A percentile compares a stretch with the other conserved stretches of the same genome.
These are phyloP conservation scores for Gastrodia elata DNA, from an alignment of 106 monocot species.

Conservation along the genomic window DNA sequence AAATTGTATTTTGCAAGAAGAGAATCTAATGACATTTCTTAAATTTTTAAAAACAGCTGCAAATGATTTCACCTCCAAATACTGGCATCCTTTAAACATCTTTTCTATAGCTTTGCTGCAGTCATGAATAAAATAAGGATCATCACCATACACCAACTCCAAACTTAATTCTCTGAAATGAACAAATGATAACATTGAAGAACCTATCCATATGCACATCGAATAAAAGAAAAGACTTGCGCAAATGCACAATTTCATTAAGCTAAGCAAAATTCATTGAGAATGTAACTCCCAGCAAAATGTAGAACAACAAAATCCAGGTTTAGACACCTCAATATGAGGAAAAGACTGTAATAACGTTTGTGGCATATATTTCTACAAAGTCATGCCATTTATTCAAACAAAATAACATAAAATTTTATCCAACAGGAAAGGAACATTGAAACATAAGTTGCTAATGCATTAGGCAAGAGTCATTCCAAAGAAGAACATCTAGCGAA, in stretches of 20 bases:
- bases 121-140: conserved; percentile 6
- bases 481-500: too few relatives aligned
- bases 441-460: too few relatives aligned
- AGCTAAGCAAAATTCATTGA: neutral
- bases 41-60: neutral
- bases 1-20: neutral
- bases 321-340: too few relatives aligned
- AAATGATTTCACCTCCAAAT: conserved; percentile 58
- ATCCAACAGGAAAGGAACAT: too few relatives aligned
- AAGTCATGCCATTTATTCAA: too few relatives aligned
- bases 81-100: conserved; percentile 36
- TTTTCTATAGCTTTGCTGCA: conserved; percentile 22
- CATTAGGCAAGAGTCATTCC: too few relatives aligned
- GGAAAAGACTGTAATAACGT: too few relatives aligned
- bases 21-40: neutral
- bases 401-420: too few relatives aligned
- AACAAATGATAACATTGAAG: neutral
- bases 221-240: neutral
- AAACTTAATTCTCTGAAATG: conserved; percentile 42
- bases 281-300: too few relatives aligned
- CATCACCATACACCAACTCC: conserved; percentile 26
- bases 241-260: neutral
- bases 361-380: too few relatives aligned
- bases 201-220: neutral
- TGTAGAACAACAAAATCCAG: too few relatives aligned